Percentiles rank a stretch among this genome's conserved stretches.
These are phyloP conservation scores for Schizophyllum amplum DNA, from an alignment of 1,284 basidiomycete species.

Conservation along the genomic window DNA sequence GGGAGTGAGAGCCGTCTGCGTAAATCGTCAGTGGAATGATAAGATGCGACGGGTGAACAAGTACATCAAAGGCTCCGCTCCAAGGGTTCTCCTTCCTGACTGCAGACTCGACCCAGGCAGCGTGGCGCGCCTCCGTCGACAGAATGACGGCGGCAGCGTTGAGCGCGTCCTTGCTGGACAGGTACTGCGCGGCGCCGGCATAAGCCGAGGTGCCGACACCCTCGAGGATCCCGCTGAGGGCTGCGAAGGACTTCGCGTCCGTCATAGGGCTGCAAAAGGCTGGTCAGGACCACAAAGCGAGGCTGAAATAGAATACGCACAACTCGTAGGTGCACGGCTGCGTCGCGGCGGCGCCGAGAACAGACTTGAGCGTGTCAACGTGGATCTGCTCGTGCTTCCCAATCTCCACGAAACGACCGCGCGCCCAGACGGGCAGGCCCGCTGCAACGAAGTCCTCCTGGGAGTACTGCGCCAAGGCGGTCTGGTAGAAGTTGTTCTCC, in stretches of 20 bases:
- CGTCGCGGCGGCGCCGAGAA: slow-evolving; percentile 45
- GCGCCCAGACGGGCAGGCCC: slow-evolving; percentile 43
- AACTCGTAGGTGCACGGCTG: slow-evolving; percentile 54
- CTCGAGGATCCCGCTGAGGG: slow-evolving; percentile 48
- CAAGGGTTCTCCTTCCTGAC: slow-evolving; percentile 37
- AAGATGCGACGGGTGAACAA: not conserved
- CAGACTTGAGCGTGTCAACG: slow-evolving; percentile 30
- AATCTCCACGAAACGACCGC: slow-evolving; percentile 46
- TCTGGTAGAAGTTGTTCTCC: slow-evolving; percentile 54
- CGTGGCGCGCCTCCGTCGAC: slow-evolving; percentile 36
- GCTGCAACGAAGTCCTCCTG: slow-evolving; percentile 42
- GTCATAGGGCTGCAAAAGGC: slow-evolving; percentile 37
- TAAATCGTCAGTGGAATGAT: slow-evolving; percentile 1
- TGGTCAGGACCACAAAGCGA: not conserved
- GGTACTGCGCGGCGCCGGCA: slow-evolving; percentile 41
- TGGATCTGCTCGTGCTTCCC: slow-evolving; percentile 46
- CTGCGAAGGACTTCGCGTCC: slow-evolving; percentile 41
- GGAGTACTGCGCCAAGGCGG: slow-evolving; percentile 36
- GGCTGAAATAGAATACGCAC: slow-evolving; percentile 23
- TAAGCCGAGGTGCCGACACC: slow-evolving; percentile 49
- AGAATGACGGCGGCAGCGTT: slow-evolving; percentile 35
- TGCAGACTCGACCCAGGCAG: slow-evolving; percentile 38
- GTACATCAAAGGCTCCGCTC: slow-evolving; percentile 39
- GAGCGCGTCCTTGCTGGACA: slow-evolving; percentile 29
- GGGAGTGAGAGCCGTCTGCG: slow-evolving; percentile 36